phyloP scores from a whole-genome alignment of 2,329 filamentous ascomycete species.

The Metarhizium rileyi region DNA sequence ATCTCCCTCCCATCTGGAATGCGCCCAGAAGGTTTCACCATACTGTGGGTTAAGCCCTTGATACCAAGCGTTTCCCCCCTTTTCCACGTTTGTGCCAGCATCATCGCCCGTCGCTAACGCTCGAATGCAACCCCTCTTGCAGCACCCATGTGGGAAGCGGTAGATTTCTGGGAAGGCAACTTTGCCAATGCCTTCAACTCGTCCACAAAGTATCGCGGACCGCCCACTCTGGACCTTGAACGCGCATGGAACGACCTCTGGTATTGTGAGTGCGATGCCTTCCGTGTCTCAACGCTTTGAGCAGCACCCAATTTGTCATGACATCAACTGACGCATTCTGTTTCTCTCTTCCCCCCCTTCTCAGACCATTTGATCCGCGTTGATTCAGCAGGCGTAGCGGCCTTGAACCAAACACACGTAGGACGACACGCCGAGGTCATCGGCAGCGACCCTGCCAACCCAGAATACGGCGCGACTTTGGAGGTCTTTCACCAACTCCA shows the following conservation, averaged over 20 bases:
- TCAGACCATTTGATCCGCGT: background rate
- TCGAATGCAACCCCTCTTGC: background rate
- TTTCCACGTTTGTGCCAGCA: background rate
- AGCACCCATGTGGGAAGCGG: background rate
- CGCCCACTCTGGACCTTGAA: background rate
- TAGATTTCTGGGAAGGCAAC: background rate
- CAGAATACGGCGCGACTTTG: background rate
- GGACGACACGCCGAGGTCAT: background rate
- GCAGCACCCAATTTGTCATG: too few relatives aligned
- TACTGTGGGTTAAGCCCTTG: background rate
- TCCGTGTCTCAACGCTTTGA: background rate
- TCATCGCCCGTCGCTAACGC: background rate
- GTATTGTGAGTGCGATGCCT: background rate
- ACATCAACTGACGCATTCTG: background rate
- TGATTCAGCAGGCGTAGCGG: background rate
- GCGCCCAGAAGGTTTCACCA: background rate
- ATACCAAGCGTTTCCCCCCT: too few relatives aligned
- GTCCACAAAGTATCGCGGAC: background rate
- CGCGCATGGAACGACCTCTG: background rate
- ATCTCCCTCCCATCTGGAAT: background rate
- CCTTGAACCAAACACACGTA: background rate
- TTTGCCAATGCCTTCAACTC: background rate
- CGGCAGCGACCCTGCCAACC: background rate
- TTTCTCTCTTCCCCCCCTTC: background rate
- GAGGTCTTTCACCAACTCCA: conserved; percentile 1